Conservation (phyloP, 208 protist species). For the Wallacemonas rigidus region DNA sequence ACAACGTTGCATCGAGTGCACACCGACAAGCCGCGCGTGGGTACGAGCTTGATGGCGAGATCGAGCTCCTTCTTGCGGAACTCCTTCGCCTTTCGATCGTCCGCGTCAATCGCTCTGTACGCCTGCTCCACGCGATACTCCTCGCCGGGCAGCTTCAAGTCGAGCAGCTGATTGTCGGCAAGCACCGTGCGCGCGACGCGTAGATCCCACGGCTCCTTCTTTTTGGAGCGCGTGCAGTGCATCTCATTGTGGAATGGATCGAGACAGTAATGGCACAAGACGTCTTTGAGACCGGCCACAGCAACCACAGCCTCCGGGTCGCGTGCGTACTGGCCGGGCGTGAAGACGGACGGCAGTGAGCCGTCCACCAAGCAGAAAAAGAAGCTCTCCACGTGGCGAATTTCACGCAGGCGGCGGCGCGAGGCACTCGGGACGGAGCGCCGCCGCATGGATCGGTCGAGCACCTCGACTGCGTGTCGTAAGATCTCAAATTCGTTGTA, state of each 20-base stretch:
- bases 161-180: slow-evolving; percentile 60
- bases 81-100: slow-evolving; percentile 78
- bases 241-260: slow-evolving; percentile 72
- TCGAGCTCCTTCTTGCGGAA: slow-evolving; percentile 81
- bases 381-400: slow-evolving; percentile 72
- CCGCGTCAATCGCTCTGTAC: slow-evolving; percentile 64
- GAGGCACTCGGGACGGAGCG: slow-evolving; percentile 33
- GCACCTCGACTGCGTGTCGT: slow-evolving; percentile 60
- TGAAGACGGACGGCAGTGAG: slow-evolving; percentile 59
- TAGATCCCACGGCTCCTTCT: slow-evolving; percentile 77
- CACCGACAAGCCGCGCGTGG: slow-evolving; percentile 58
- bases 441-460: slow-evolving; percentile 73
- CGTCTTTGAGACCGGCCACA: slow-evolving; percentile 66
- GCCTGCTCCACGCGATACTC: slow-evolving; percentile 45
- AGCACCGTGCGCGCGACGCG: slow-evolving; percentile 73
- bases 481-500: slow-evolving; percentile 77
- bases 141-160: slow-evolving; percentile 50
- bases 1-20: slow-evolving; percentile 63
- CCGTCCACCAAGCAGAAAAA: slow-evolving; percentile 88
- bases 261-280: slow-evolving; percentile 73
- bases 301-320: slow-evolving; percentile 73
- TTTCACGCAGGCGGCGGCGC: slow-evolving; percentile 49
- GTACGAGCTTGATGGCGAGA: slow-evolving; percentile 72
- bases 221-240: slow-evolving; percentile 45
- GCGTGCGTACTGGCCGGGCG: slow-evolving; percentile 72